Base-by-base conservation (phyloP, 495 filamentous ascomycete genomes). In the Aspergillus steynii region DNA sequence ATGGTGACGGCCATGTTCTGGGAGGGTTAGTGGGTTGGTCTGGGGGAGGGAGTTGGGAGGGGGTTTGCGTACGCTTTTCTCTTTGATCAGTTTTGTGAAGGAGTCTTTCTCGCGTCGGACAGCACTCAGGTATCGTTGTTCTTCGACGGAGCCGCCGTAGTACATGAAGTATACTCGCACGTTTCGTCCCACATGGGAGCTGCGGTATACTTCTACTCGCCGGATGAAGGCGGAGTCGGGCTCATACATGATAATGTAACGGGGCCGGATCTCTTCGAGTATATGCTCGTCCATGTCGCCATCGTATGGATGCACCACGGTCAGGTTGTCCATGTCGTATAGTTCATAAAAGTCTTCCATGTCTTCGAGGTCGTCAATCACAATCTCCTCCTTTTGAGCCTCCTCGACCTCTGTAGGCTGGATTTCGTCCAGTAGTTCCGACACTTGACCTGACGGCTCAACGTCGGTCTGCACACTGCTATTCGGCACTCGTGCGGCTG, bases 191-290 rank as follows among this genome's bases (percentile, higher is more conserved):
- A 86, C 88, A 71, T 99, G 95, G 10, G 92, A 97, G 59, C 91
- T 96, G 45, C 96, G 88, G 73, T 98, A 99, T 5, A 97, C 93
- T 67, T 99, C 95, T 8, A 99, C 89, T 29, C 96, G 81, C 42
- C 96, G 87, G 65, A 97, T 96, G 72, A 99, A 99, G 4, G 93
- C 86, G n/a, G 93, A 84, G 66, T 97, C 93, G 20, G 96, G 93
- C 70, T 97, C 94, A 73, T 97, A 99, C 95, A 99, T 98, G 69
- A 99, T 90, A 50, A 99, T 92, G 74, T 96, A 98, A 46, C 90
- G 87, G 1, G 95, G 95, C 57, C 90, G 92, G 59, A 93, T 80
- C 75, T 99, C 95, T 70, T 98, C 96, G 2, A 99, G 83, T 26
- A 98, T 80, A 72, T 96, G 91, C 67, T 98, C 96, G 75, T 98